These are phyloP conservation scores for Fonsecaea monophora DNA, from an alignment of 2,329 filamentous ascomycete species.

Conservation along the genomic window DNA sequence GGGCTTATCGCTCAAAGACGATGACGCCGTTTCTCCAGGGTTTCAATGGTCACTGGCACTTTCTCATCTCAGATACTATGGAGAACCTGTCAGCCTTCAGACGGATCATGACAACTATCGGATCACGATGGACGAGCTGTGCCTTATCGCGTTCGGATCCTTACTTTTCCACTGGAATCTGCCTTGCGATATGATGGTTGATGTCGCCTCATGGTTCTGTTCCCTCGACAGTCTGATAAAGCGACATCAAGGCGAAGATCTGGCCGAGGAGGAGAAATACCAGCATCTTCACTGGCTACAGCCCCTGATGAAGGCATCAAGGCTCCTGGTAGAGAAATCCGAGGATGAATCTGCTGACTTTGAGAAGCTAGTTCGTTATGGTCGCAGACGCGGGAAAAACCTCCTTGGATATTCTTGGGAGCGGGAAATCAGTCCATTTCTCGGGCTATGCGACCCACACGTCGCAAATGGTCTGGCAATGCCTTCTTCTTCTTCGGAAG, in stretches of 20 bases:
- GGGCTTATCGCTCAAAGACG: neutral
- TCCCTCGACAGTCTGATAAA: neutral
- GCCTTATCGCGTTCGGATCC: conserved; percentile 19
- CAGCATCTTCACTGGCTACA: neutral
- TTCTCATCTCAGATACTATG: conserved; percentile 41
- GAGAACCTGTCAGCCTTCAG: conserved; percentile 33
- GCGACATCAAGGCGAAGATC: neutral
- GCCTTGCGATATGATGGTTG: neutral
- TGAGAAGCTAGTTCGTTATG: conserved; percentile 17
- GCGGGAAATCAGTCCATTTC: neutral
- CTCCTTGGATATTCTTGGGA: neutral
- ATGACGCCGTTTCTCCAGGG: conserved; percentile 35
- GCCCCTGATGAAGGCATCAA: conserved; percentile 7
- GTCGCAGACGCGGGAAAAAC: conserved; percentile 5
- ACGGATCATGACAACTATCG: conserved; percentile 13
- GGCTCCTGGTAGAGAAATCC: neutral
- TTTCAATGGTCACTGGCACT: conserved; percentile 43
- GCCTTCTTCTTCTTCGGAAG: neutral
- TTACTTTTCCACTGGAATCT: conserved; percentile 13
- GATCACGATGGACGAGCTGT: conserved; percentile 32
- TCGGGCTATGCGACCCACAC: neutral
- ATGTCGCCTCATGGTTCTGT: neutral
- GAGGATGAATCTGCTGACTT: conserved; percentile 5
- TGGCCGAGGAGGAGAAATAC: too few species aligned
- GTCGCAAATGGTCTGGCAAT: neutral